Conservation (phyloP, 495 filamentous ascomycete species). For the Copromyces sp. region DNA sequence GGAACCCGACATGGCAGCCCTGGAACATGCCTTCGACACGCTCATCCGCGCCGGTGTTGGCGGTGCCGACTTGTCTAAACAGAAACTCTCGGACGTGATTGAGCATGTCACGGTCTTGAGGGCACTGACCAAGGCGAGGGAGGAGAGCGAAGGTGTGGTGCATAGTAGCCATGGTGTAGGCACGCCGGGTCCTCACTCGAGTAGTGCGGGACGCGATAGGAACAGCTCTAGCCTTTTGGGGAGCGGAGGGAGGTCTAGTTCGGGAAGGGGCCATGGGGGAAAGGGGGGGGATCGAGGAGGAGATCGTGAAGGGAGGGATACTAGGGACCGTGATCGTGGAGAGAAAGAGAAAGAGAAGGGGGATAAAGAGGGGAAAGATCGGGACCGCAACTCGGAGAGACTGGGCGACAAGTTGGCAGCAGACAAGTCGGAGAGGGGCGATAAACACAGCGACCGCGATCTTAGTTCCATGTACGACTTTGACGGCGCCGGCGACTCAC, state of each 20-base stretch:
- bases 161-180: slow-evolving; percentile 27
- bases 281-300: not conserved
- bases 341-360: not conserved
- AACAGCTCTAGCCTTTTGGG: not conserved
- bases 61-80: slow-evolving; percentile 25
- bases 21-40: slow-evolving; percentile 31
- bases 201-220: not conserved
- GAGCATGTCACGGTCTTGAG: slow-evolving; percentile 36
- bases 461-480: slow-evolving; percentile 51
- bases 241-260: not conserved
- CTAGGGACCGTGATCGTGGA: not conserved
- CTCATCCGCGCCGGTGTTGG: slow-evolving; percentile 34
- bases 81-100: slow-evolving; percentile 27
- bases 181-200: slow-evolving; percentile 19
- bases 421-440: not conserved
- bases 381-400: slow-evolving; percentile 34
- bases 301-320: not conserved
- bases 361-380: not conserved
- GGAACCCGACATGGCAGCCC: slow-evolving; percentile 16
- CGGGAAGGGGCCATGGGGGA: not conserved
- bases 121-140: slow-evolving; percentile 44
- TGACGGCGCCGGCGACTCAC: slow-evolving; percentile 60
- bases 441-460: slow-evolving; percentile 34
- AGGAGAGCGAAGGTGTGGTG: slow-evolving; percentile 35
- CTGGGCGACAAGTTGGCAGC: not conserved